A percentile compares a stretch with the other conserved stretches of the same genome.
These are phyloP conservation scores for Trichoderma simmonsii DNA, from an alignment of 2,329 filamentous ascomycete species.

Conservation along the genomic window DNA sequence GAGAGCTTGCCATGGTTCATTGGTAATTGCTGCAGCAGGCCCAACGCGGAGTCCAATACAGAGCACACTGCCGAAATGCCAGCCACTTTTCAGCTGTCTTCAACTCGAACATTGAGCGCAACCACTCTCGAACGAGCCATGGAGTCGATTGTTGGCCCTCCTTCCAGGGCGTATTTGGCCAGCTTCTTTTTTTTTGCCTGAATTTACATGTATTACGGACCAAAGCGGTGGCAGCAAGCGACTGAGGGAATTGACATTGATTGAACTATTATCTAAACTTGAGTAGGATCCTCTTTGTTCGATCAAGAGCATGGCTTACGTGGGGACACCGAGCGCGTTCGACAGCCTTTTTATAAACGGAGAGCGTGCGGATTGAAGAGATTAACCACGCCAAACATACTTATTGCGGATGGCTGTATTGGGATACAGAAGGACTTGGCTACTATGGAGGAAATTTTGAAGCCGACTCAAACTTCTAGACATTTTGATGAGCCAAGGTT, in stretches of 20 bases:
- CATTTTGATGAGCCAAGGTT: not conserved
- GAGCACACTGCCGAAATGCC: not conserved
- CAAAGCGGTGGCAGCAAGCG: not conserved
- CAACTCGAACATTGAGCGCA: not conserved
- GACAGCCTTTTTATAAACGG: not conserved
- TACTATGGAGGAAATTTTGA: not conserved
- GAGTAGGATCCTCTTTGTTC: not conserved
- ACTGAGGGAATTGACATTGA: not conserved
- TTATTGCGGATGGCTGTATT: not conserved
- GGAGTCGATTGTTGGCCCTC: not conserved
- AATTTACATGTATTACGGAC: not conserved
- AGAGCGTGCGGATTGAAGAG: not conserved
- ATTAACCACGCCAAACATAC: not conserved
- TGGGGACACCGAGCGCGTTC: not conserved
- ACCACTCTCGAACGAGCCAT: not conserved
- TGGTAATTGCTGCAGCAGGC: not conserved
- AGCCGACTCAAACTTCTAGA: not conserved
- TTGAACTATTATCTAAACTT: not conserved
- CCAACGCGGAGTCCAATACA: not conserved
- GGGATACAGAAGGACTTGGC: fast-evolving
- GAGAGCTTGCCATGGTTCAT: not conserved
- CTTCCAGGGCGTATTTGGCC: not conserved
- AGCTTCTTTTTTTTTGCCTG: not conserved
- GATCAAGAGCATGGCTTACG: not conserved
- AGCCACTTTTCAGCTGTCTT: not conserved